Base-by-base conservation (phyloP, 2,329 filamentous ascomycete species). In the Volutella citrinella region DNA sequence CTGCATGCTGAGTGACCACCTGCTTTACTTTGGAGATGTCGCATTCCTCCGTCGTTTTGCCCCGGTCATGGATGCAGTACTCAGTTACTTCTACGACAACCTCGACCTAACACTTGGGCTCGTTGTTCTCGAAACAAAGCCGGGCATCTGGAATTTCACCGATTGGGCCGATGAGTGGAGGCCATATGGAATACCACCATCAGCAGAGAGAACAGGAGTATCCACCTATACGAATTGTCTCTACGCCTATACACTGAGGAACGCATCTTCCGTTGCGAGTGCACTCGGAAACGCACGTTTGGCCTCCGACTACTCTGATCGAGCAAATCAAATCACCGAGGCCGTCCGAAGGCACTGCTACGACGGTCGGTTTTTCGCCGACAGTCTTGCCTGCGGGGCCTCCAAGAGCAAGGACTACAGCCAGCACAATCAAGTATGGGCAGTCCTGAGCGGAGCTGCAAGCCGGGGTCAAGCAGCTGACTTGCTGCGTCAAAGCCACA, bases 401-500 rank as follows among this genome's bases (percentile, higher is more conserved):
- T n/a, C 52, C 0, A 52, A 54, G 10, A 28, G 36, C 2, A 12
- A 20, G 2, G 43, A 54, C 3, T 59, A 57, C 36, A 60, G 54
- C n/a, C 51, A 64, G 34, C 59, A 63, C 27, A 57, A 46, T 30
- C 60, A 65, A 31, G 50, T 63, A 5, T 65, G 55, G 40, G 60
- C 49, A 3, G 52, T 64, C 2, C 45, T 64, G 0, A 48, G 43
- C n/a, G 59, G 59, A 7, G 57, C 55, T 2, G 50, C 13, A 5
- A 24, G 18, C 10, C 13, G 11, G 10, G 8, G 17, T 12, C 10
- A 18, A 16, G 12, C 26, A 5, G 7, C 5, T 8, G n/a, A 16
- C 6, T 8, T 27, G 7, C 13, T 27, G 10, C 7, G 15, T 16
- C 11, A 8, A 13, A 27, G 26, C 10, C n/a, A n/a, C n/a, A n/a